Percentiles rank a stretch among this genome's conserved stretches.
These are phyloP conservation scores for Clarireedia paspali DNA, from an alignment of 2,329 filamentous ascomycete species.

Conservation along the genomic window DNA sequence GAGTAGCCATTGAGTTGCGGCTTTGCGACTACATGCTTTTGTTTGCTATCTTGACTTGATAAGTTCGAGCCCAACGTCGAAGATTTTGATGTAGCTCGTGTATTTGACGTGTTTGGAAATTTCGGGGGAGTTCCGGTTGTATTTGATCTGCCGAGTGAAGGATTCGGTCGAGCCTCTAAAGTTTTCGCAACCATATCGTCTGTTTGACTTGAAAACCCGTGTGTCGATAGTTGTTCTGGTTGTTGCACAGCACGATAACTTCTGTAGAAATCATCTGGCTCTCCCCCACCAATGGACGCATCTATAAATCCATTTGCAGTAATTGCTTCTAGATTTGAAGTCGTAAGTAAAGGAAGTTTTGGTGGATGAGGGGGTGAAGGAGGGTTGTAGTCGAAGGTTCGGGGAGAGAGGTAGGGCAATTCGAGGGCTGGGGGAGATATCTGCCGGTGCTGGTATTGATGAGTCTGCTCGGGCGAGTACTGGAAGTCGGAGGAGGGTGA, in stretches of 20 bases:
- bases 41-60: constrained; percentile 40
- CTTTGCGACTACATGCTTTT: constrained; percentile 17
- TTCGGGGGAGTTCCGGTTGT: constrained; percentile 43
- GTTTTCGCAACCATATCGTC: constrained; percentile 26
- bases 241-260: constrained; percentile 33
- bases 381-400: constrained; percentile 17
- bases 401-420: constrained; percentile 11
- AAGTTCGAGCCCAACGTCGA: constrained; percentile 45
- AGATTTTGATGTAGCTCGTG: constrained; percentile 36
- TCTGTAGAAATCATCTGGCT: constrained; percentile 44
- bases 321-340: constrained; percentile 20
- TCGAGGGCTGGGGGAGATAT: constrained; percentile 14
- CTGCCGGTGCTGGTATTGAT: constrained; percentile 12
- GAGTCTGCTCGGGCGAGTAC: constrained; percentile 15
- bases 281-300: constrained; percentile 16
- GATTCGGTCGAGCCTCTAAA: constrained; percentile 34
- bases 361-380: constrained; percentile 22
- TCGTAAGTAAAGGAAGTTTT: constrained; percentile 24
- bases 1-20: constrained; percentile 20
- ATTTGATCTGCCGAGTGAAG: constrained; percentile 40
- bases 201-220: constrained; percentile 14
- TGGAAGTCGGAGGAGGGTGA: neutral
- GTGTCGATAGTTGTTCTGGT: constrained; percentile 8
- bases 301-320: constrained; percentile 20
- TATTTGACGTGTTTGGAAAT: constrained; percentile 35